Evolutionary conservation across 768 basidiomycete species (phyloP), one percentile per base, ranked within the genome.

Genomic region (Kwoniella pini): DNA sequence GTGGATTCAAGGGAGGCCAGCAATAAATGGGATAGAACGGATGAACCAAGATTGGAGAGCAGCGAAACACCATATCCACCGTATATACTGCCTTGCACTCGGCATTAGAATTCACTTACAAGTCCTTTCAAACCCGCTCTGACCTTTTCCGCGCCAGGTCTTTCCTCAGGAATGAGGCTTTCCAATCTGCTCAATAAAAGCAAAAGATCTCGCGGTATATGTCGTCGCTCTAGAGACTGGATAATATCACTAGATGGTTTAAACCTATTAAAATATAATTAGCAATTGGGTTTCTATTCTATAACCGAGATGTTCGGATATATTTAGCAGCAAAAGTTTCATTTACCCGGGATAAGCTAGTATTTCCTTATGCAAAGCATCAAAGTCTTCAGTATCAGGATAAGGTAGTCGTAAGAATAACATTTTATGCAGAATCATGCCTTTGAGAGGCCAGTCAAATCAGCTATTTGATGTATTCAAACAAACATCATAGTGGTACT

Each of bases 361-460:
- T 10, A 96, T 88, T 71, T 93, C 90, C 49, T 81, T 81, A 68
- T 90, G 87, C 36, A 97, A 79, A 44, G 79, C 80, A 39, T 85
- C 83, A 80, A 89, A 82, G 68, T 88, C 88, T 13, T 87, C 86
- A 1, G 70, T 72, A 65, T 90, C 86, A 17, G 82, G 83, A 71
- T 92, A 97, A 0, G 95, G 94, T 19, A 95, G 79, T 31, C 85
- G 85, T 80, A 97, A 92, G 80, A 96, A 98, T 0, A 95, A 80
- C 62, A 98, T 83, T 70, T 92, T 94, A 81, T 97, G 87, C 17
- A 98, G 82, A 57, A 98, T 90, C 88, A 98, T 92, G 0, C 78
- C 78, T 78, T 31, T 2, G n/a, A 26, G 3, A 7, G 30, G 17
- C 5, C n/a, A n/a, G 5, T 38, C 19, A 22, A 30, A 39, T 38